Conservation (phyloP, 2,329 filamentous ascomycete genomes). For the Furcasterigmium sp. region DNA sequence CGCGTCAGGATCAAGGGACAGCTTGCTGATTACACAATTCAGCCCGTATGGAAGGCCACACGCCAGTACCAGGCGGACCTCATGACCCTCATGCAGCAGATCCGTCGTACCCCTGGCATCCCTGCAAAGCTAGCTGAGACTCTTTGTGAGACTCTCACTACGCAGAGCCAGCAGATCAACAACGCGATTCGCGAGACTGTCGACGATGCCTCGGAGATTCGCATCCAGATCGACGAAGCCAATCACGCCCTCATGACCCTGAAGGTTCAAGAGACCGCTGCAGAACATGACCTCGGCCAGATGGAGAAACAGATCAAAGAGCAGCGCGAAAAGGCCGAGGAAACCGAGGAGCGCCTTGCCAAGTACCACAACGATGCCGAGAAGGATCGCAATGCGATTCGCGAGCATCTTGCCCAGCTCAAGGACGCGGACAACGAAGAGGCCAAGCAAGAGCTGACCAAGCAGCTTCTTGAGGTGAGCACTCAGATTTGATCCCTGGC, state of each 20-base stretch:
- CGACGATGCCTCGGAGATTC: constrained; percentile 16
- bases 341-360: constrained; percentile 13
- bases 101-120: constrained; percentile 12
- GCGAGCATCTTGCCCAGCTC: constrained; percentile 9
- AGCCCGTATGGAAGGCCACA: constrained; percentile 11
- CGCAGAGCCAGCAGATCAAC: constrained; percentile 22
- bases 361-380: constrained; percentile 10
- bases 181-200: constrained; percentile 13
- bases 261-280: constrained; percentile 10
- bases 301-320: constrained; percentile 16
- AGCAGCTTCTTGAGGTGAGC: constrained; percentile 16
- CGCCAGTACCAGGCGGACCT: constrained; percentile 11
- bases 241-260: constrained; percentile 18
- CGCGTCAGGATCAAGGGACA: neutral
- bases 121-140: constrained; percentile 10
- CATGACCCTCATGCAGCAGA: constrained; percentile 12
- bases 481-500: neutral
- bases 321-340: constrained; percentile 14
- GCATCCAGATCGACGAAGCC: constrained; percentile 23
- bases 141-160: constrained; percentile 10
- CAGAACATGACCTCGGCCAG: constrained; percentile 8
- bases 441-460: constrained; percentile 15
- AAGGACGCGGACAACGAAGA: constrained; percentile 13
- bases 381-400: constrained; percentile 10
- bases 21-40: neutral